Base-by-base conservation (phyloP, 768 basidiomycete genomes). In the Boletus fagicola region DNA sequence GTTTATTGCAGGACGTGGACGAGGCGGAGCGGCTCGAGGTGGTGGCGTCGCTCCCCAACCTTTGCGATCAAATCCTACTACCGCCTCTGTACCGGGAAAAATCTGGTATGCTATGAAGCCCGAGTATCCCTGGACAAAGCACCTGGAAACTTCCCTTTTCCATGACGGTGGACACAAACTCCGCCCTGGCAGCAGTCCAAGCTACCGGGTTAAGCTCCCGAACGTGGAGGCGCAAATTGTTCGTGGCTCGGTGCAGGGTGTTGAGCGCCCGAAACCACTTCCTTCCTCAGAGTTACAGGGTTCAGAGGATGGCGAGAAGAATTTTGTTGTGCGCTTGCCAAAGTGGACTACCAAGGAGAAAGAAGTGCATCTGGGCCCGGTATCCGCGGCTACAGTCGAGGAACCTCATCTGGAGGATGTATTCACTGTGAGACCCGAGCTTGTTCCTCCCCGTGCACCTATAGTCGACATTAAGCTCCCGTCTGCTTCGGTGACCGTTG, bases 51-150 rank as follows among this genome's bases (percentile, higher is more conserved):
- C 65, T 31, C 66, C 72, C 30, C 71, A 75, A 10, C 64, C 72
- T 31, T 71, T 64, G 40, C 66, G 68, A 26, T 65, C 69, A 28
- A 66, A 72, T 28, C 62, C 70, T 35, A 63, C 76, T 16, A 12
- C 63, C 10, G 55, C 68, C 33, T 63, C 65, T 57, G 33, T 63
- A 24, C 62, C 67, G n/a, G 80, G 77, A 18, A 83, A 83, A 49
- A 77, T 81, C 43, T 89, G 89, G 83, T 91, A 81, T 65, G 73
- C 80, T 9, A 82, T 83, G 81, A 91, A 89, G 68, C 90, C 90
- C 10, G 91, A 93, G 65, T 80, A 80, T 45, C 79, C 85, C 63
- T 92, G 90, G 90, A 92, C 91, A 10, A 92, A 91, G 66, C 88
- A 91, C 53, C 83, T 86, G 62, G 90, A 92, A 64, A 80, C 78